Base-by-base conservation (phyloP, 2,329 filamentous ascomycete genomes). In the Epichloe sibirici region DNA sequence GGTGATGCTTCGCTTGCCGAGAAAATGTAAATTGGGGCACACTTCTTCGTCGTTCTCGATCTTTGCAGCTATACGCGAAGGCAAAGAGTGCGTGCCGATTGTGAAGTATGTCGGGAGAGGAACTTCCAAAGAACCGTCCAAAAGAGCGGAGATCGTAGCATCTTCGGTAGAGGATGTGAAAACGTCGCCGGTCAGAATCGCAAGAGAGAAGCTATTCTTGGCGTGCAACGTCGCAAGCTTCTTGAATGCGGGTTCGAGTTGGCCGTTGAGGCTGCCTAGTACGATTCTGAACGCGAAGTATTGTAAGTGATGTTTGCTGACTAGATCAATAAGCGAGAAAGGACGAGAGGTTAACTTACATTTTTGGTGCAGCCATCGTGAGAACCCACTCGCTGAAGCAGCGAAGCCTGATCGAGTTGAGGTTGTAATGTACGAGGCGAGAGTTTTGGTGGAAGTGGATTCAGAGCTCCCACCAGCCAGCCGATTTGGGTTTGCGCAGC, bases 101-200 rank as follows among this genome's bases (percentile, higher is more conserved):
- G 88, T 88, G 66, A 97, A 98, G 71, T 98, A 98, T 8, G 86
- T 94, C 1, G 90, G 84, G 1, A 97, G 72, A 3, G 90, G 84
- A 4, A 97, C 74, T 23, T 74, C 65, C 50, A 95, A 83, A 11
- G 78, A 74, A n/a, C 89, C 89, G 28, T 79, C 70, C 1, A 97
- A 69, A 3, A 98, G 76, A 9, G 79, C 76, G 11, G 74, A 70
- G 5, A 93, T 69, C 9, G 69, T 65, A 12, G 79, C 74, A 42
- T 82, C 74, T 50, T 86, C 77, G 45, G 82, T 75, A 1, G 74
- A 69, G 44, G 76, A 70, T 17, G 77, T 73, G 63, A 97, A 97
- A 6, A 97, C 75, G 63, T 96, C 86, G 51, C 93, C 93, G 9
- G 82, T 81, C 35, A 95, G 72, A 52, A 98, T 82, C 15, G 88